phyloP scores from a whole-genome alignment of 495 filamentous ascomycete genomes.

The Penicillium arizonense region DNA sequence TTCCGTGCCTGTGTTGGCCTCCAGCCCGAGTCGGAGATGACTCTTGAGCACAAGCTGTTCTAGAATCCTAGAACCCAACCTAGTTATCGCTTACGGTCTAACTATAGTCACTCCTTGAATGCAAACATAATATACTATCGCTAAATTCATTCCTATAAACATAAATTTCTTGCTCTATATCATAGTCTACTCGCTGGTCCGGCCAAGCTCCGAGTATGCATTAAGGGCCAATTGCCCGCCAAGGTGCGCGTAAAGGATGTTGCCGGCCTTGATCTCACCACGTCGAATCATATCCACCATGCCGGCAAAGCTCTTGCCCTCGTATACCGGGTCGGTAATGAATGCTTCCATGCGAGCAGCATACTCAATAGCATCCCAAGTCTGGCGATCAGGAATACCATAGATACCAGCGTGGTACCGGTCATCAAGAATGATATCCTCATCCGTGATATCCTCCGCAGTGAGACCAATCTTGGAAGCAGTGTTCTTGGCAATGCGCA shows the following conservation, averaged over 20 bases:
- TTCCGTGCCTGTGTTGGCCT: slow-evolving; percentile 97
- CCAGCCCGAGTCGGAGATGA: slow-evolving; percentile 99
- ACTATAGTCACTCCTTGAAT: slow-evolving; percentile 38
- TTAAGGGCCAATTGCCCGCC: slow-evolving; percentile 63
- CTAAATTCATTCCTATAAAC: neutral
- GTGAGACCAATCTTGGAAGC: slow-evolving; percentile 54
- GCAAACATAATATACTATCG: slow-evolving; percentile 4
- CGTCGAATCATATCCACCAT: slow-evolving; percentile 61
- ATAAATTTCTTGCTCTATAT: neutral
- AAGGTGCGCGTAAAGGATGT: slow-evolving; percentile 62
- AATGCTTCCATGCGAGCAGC: slow-evolving; percentile 61
- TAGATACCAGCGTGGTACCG: slow-evolving; percentile 60
- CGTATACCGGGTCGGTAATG: slow-evolving; percentile 68
- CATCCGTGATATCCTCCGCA: slow-evolving; percentile 52
- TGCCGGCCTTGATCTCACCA: slow-evolving; percentile 54
- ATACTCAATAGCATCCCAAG: slow-evolving; percentile 60
- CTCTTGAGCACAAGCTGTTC: slow-evolving; percentile 98
- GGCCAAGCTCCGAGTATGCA: slow-evolving; percentile 47
- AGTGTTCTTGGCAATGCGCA: slow-evolving; percentile 59
- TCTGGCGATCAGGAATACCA: slow-evolving; percentile 56
- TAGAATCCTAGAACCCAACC: slow-evolving; percentile 20
- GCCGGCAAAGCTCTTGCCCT: slow-evolving; percentile 65
- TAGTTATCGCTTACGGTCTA: slow-evolving; percentile 9
- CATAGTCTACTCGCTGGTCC: slow-evolving; percentile 9
- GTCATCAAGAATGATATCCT: slow-evolving; percentile 58